phyloP scores from a whole-genome alignment of 2,329 filamentous ascomycete species.

The Phaeosphaeria sp. region DNA sequence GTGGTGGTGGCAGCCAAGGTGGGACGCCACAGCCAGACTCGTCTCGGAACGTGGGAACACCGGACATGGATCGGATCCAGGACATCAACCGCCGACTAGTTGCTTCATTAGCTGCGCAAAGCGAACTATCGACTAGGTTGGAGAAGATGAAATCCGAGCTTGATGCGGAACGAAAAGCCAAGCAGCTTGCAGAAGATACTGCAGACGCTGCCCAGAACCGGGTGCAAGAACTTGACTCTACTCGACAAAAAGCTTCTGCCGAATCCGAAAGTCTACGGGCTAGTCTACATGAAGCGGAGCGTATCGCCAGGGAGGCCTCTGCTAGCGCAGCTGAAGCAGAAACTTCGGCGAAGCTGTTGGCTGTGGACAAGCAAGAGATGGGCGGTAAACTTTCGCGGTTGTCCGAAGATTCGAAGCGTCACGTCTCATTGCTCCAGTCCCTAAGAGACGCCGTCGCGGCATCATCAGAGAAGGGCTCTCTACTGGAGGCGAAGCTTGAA shows the following conservation, averaged over 20 bases:
- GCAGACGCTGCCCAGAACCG: constrained; percentile 81
- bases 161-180: constrained; percentile 79
- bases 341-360: constrained; percentile 75
- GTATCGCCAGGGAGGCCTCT: constrained; percentile 79
- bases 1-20: constrained; percentile 67
- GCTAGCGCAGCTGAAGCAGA: constrained; percentile 79
- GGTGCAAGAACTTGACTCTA: constrained; percentile 81
- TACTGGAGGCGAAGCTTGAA: constrained; percentile 81
- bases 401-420: constrained; percentile 70
- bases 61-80: constrained; percentile 69
- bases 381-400: constrained; percentile 71
- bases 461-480: constrained; percentile 75
- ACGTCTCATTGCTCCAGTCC: constrained; percentile 73
- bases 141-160: constrained; percentile 74
- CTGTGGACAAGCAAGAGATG: constrained; percentile 84
- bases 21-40: constrained; percentile 61
- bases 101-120: constrained; percentile 77
- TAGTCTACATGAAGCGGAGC: constrained; percentile 81
- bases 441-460: constrained; percentile 79
- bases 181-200: constrained; percentile 88
- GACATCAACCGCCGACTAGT: constrained; percentile 86
- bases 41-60: constrained; percentile 65
- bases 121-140: constrained; percentile 78
- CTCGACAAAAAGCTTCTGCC: constrained; percentile 80
- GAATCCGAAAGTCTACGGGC: constrained; percentile 86